Conservation (phyloP, 2,329 filamentous ascomycete genomes). For the Fusarium sp. region DNA sequence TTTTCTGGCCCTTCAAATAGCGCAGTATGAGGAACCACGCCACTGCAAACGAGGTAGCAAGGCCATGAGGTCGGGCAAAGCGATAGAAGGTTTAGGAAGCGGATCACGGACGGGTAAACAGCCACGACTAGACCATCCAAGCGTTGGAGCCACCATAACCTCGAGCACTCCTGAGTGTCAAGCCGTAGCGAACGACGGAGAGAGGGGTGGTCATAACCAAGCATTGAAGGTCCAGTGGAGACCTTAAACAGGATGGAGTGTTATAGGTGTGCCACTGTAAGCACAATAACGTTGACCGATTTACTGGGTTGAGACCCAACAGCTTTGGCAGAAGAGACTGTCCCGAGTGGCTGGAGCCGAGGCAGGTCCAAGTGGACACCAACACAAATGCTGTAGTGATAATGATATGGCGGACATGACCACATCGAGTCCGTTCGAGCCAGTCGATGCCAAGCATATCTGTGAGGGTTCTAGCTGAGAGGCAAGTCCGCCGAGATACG, state of each 20-base stretch:
- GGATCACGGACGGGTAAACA: constrained; percentile 6
- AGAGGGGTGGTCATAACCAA: constrained; percentile 31
- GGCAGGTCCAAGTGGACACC: constrained; percentile 2
- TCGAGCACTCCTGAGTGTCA: constrained; percentile 6
- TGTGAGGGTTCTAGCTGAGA: not conserved
- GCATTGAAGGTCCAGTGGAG: not conserved
- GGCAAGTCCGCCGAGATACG: not conserved
- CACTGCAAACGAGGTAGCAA: constrained; percentile 18
- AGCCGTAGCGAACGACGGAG: not conserved
- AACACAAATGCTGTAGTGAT: not conserved
- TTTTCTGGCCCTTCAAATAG: constrained; percentile 25
- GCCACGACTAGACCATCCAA: constrained; percentile 20
- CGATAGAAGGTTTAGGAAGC: constrained; percentile 21
- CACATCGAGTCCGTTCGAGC: not conserved
- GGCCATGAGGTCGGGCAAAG: constrained; percentile 30
- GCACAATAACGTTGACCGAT: constrained; percentile 2
- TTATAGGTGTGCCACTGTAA: constrained; percentile 2
- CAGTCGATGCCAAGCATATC: not conserved
- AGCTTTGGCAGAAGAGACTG: constrained; percentile 2
- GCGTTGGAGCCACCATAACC: constrained; percentile 10
- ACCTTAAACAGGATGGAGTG: not conserved
- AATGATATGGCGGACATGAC: not conserved
- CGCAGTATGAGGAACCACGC: constrained; percentile 22
- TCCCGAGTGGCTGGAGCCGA: constrained; percentile 26
- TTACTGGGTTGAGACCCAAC: not conserved